A percentile compares a stretch with the other conserved stretches of the same genome.
phyloP scores from a whole-genome alignment of 805 yeast species.

The Candida railenensis region DNA sequence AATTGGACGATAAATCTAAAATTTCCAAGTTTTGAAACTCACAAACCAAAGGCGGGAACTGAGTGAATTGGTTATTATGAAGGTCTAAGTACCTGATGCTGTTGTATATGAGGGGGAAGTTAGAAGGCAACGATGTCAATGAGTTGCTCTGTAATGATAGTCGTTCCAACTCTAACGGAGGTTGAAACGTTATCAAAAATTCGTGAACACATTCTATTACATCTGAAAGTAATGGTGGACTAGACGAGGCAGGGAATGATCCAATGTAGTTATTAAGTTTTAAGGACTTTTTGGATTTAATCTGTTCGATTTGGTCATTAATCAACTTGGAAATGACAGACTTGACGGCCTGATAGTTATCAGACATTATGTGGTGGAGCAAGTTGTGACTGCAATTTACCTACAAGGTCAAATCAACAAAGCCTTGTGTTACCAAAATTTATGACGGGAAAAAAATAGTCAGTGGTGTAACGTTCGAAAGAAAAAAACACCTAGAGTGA shows the following conservation, averaged over 20 bases:
- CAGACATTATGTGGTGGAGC: conserved; percentile 6
- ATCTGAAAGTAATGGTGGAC: conserved; percentile 13
- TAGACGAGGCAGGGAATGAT: conserved; percentile 5
- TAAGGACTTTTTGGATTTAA: conserved; percentile 18
- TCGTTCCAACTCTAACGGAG: conserved; percentile 41
- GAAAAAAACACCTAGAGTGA: too few relatives aligned
- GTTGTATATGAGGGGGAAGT: conserved; percentile 39
- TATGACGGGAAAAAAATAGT: not conserved
- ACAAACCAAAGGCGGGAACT: conserved; percentile 48
- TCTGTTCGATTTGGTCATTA: conserved; percentile 22
- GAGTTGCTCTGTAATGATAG: conserved; percentile 55
- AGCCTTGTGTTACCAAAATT: not conserved
- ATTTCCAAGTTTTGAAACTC: conserved; percentile 52
- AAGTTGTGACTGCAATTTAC: not conserved
- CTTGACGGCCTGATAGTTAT: conserved; percentile 10
- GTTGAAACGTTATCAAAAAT: conserved; percentile 18
- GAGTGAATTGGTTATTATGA: conserved; percentile 55
- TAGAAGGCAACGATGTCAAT: conserved; percentile 46
- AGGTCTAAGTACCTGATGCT: conserved; percentile 62
- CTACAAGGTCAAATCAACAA: not conserved
- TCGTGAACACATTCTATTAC: conserved; percentile 22
- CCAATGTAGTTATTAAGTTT: conserved; percentile 14
- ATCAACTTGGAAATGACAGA: conserved; percentile 14
- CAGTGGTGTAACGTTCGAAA: too few relatives aligned
- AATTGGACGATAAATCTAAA: conserved; percentile 63